phyloP scores from a whole-genome alignment of 768 basidiomycete genomes.

The Cystofilobasidium bisporidii region DNA sequence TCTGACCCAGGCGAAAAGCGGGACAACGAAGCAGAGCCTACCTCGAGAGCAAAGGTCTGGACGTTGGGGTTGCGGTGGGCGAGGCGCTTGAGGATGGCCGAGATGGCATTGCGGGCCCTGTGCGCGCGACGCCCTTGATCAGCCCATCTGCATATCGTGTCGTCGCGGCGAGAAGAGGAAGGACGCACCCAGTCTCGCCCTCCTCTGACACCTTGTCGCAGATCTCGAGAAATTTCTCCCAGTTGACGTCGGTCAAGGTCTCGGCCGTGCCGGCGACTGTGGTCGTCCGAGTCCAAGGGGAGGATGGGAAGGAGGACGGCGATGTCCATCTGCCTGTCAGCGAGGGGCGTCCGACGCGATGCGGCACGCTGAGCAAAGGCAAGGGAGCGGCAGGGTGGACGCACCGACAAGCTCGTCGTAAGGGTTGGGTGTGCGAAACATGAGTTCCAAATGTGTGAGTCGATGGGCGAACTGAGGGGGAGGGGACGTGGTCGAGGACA shows the following conservation, averaged over 20 bases:
- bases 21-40: conserved; percentile 27
- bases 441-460: too few species aligned
- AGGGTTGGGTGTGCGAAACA: conserved; percentile 46
- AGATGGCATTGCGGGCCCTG: conserved; percentile 78
- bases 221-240: conserved; percentile 87
- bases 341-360: not conserved
- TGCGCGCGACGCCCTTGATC: not conserved
- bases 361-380: too few species aligned
- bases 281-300: not conserved
- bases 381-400: conserved; percentile 37
- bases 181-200: conserved; percentile 64
- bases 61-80: conserved; percentile 93
- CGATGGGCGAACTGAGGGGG: too few species aligned
- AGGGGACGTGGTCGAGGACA: not conserved
- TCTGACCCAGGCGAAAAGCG: too few species aligned
- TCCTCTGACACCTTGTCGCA: conserved; percentile 95
- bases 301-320: not conserved
- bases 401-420: conserved; percentile 88
- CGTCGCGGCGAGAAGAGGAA: too few species aligned
- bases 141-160: too few species aligned
- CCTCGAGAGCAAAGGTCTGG: conserved; percentile 80
- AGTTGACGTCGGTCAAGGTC: conserved; percentile 86
- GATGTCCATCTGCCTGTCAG: conserved; percentile 18
- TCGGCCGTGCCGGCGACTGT: conserved; percentile 94
- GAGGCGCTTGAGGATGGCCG: conserved; percentile 76